Evolutionary conservation across 768 basidiomycete species (phyloP).

Genomic region (Russula emetica): DNA sequence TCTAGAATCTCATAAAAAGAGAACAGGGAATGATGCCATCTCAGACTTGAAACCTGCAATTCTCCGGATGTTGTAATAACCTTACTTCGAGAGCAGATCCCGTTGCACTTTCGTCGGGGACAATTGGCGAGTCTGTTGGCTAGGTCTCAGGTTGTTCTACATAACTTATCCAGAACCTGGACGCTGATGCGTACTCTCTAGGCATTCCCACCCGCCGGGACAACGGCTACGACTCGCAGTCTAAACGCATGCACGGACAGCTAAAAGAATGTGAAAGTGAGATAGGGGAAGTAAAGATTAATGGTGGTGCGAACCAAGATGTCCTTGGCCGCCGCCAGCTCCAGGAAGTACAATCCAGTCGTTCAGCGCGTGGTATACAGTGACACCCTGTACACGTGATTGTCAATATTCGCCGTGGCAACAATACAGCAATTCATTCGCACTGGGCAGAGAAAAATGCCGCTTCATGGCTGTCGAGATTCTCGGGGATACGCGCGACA

Average conservation of each 20-base stretch:
- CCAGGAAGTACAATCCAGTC: slow-evolving; percentile 77
- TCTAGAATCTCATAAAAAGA: background rate
- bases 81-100: too few species aligned
- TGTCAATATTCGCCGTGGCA: background rate
- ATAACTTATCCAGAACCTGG: background rate
- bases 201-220: background rate
- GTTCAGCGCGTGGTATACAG: slow-evolving; percentile 83
- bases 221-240: slow-evolving; percentile 74
- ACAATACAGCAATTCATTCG: slow-evolving; percentile 25
- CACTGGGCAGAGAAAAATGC: slow-evolving; percentile 75
- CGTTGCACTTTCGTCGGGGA: background rate
- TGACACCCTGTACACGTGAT: slow-evolving; percentile 54
- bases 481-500: slow-evolving; percentile 78
- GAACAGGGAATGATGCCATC: background rate
- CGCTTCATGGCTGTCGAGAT: slow-evolving; percentile 58
- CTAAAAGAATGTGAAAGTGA: slow-evolving; percentile 31
- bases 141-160: background rate
- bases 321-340: slow-evolving; percentile 79
- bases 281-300: background rate
- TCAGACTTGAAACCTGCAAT: background rate
- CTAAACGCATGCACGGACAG: slow-evolving; percentile 59
- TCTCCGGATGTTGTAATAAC: too few species aligned
- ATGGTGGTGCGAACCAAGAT: slow-evolving; percentile 49
- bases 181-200: background rate
- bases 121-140: background rate